A percentile compares a stretch with the other conserved stretches of the same genome.
Conservation (phyloP, 768 basidiomycete species). For the Suillus tomentosus region DNA sequence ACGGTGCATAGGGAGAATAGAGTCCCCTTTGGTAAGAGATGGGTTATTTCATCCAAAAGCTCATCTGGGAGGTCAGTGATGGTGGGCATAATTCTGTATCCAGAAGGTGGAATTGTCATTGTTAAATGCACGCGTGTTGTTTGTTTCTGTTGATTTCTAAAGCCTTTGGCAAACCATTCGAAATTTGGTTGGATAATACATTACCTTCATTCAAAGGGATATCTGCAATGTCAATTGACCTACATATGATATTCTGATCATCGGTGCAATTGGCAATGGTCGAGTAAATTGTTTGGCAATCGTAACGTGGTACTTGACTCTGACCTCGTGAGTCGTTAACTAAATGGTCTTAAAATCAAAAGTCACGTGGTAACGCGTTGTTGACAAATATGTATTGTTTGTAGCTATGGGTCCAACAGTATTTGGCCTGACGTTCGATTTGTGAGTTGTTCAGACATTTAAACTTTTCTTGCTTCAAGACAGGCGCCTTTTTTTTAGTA, state of each 20-base stretch:
- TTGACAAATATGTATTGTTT: constrained; percentile 21
- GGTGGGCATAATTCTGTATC: background rate
- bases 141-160: constrained; percentile 9
- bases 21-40: background rate
- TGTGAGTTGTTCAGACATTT: constrained; percentile 9
- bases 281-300: background rate
- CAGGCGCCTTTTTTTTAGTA: constrained; percentile 18
- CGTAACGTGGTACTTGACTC: no score
- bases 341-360: constrained; percentile 15
- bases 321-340: no score
- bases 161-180: background rate
- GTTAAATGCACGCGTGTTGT: background rate
- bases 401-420: constrained; percentile 25
- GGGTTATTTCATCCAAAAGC: constrained; percentile 10
- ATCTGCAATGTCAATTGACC: background rate
- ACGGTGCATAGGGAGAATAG: constrained; percentile 5
- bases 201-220: no score
- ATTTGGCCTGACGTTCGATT: constrained; percentile 22
- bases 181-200: no score
- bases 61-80: constrained; percentile 12
- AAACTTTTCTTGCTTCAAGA: constrained; percentile 19
- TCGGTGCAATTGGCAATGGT: background rate
- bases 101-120: background rate
- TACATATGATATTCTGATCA: no score
- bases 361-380: constrained; percentile 24